These are phyloP conservation scores for Colletotrichum trifolii DNA, from an alignment of 2,329 filamentous ascomycete species.

Conservation along the genomic window DNA sequence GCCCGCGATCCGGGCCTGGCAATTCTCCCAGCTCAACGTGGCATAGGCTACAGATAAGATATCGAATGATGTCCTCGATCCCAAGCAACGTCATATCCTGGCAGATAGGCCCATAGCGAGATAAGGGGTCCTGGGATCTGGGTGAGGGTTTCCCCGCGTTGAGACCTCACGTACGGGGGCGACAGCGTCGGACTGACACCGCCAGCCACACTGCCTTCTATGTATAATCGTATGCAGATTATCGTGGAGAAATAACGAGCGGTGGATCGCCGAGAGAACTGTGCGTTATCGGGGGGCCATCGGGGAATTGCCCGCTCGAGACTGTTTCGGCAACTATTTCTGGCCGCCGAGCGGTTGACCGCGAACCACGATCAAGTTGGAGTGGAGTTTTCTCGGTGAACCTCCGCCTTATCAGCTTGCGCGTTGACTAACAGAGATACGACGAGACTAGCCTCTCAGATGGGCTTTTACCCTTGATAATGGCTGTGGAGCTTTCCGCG, in stretches of 20 bases:
- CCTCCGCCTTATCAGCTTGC: slow-evolving; percentile 35
- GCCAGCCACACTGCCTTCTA: too few relatives aligned
- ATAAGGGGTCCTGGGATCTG: slow-evolving; percentile 14
- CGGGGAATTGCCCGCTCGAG: neutral
- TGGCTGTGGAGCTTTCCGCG: slow-evolving; percentile 34
- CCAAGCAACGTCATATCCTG: slow-evolving; percentile 13
- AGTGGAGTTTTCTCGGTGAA: slow-evolving; percentile 32
- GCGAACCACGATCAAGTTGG: neutral
- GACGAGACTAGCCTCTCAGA: slow-evolving; percentile 17
- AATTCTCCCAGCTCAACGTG: neutral
- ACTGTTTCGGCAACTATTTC: neutral
- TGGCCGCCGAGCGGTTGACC: slow-evolving; percentile 15
- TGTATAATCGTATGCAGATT: neutral
- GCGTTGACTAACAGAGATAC: slow-evolving; percentile 33
- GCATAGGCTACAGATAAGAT: slow-evolving; percentile 28
- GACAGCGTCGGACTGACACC: neutral
- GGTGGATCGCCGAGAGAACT: slow-evolving; percentile 29
- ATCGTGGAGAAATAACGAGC: slow-evolving; percentile 2
- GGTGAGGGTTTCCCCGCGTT: slow-evolving; percentile 25
- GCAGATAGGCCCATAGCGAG: slow-evolving; percentile 16
- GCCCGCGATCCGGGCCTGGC: neutral
- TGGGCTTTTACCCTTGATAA: slow-evolving; percentile 17
- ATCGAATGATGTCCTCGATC: slow-evolving; percentile 5
- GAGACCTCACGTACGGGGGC: neutral
- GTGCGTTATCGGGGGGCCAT: slow-evolving; percentile 8